Base-by-base conservation (phyloP, 495 filamentous ascomycete species). In the Penicillium argentinense region DNA sequence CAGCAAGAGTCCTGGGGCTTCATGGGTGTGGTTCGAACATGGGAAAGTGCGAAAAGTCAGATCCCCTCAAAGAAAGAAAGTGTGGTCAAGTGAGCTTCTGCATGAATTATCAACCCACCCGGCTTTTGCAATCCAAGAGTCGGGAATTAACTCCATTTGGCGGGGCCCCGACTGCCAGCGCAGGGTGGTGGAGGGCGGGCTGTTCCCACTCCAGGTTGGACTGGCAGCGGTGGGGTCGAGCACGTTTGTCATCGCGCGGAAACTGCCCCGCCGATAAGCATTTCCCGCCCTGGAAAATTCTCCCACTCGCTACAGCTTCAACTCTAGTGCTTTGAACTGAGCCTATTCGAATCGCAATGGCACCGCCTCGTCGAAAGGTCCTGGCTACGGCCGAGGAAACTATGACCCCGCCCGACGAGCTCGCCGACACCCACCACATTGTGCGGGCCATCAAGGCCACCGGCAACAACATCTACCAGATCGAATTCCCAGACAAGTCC, bases 391-490 rank as follows among this genome's bases (percentile, higher is more conserved):
- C 83, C 17, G 79, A 88, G 59, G 82, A 85, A 59, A 91, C 88
- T 0, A 68, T 78, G 33, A 85, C 82, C 13, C 91, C 92, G 2
- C 88, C 90, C 3, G 68, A 78, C 45, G 70, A 77, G 24, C 75
- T 97, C 25, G 68, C 81, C 2, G 44, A 71, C 8, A 74, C 74
- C 14, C 87, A 96, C 43, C 73, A 72, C 18, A 83, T 97, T 51
- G 85, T 86, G 6, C 84, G 81, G 16, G 81, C 93, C 39, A 63
- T 87, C 61, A 87, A 91, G 62, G 86, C 83, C 36, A 84, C 89
- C 48, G 93, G 93, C 46, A 96, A 95, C 67, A 91, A 84, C 62
- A 75, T 95, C 21, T 97, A 93, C 72, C 74, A 77, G 38, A 87
- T 89, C 40, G 76, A 82, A 49, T 64, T 86, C 21, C 82, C 82